Conservation (phyloP, 106 monocot species). For the Acorus gramineus region DNA sequence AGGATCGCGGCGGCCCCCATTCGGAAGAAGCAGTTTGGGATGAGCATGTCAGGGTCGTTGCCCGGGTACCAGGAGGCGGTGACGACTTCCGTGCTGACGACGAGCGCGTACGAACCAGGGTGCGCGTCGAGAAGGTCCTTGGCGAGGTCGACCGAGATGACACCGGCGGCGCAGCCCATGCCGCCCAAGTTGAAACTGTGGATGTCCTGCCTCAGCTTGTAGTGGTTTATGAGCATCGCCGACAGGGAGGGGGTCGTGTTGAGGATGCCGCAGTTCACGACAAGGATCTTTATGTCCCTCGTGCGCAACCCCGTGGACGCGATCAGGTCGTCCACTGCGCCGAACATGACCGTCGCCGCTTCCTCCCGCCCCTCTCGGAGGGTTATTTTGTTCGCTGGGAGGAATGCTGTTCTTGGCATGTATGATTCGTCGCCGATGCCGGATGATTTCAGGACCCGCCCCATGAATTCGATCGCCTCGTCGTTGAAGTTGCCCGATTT, state of each 20-base stretch:
- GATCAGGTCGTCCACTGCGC: constrained; percentile 15
- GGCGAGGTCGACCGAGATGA: constrained; percentile 58
- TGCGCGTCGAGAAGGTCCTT: constrained; percentile 36
- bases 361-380: not conserved
- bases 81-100: constrained; percentile 10
- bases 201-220: constrained; percentile 86
- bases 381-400: not conserved
- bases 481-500: constrained; percentile 10
- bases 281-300: constrained; percentile 53
- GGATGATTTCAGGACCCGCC: constrained; percentile 2
- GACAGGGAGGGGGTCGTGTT: constrained; percentile 69
- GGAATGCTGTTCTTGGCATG: constrained; percentile 7
- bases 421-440: constrained; percentile 25
- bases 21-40: constrained; percentile 71
- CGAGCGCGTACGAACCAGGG: no score
- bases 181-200: constrained; percentile 77
- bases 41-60: constrained; percentile 52
- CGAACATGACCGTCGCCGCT: constrained; percentile 7
- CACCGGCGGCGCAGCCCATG: constrained; percentile 68
- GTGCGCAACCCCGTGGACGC: constrained; percentile 21
- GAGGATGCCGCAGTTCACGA: constrained; percentile 77
- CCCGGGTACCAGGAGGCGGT: constrained; percentile 64
- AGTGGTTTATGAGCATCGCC: constrained; percentile 91
- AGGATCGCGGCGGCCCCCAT: constrained; percentile 59
- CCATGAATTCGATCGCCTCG: constrained; percentile 12